Evolutionary conservation across 345 rosid genomes (phyloP), one percentile per base, ranked within the genome.

Genomic region (Pugionium cornutum): DNA sequence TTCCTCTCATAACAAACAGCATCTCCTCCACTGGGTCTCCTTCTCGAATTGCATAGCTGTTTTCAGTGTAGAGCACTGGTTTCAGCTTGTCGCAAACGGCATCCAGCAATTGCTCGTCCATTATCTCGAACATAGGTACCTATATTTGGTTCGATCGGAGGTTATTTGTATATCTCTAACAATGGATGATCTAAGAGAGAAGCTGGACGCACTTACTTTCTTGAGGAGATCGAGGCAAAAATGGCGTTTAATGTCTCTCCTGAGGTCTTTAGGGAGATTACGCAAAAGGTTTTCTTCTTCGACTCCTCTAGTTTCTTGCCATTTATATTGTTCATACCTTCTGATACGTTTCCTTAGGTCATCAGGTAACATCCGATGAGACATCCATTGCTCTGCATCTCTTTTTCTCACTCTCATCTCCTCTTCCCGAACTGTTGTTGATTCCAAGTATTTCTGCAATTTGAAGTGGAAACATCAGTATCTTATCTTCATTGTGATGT

Each of bases 241-340:
- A 70, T 88, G 96, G 55, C 86, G 90, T 72, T 88, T 88, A 37
- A 88, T 88, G 67, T 84, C 96, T 67, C 94, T 79, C 45, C 89
- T 83, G 35, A 91, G 88, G 70, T 91, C 89, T 67, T 76, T 86
- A 1, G 94, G 97, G 56, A 91, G 91, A 63, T 58, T 82, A 5
- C 67, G 71, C 9, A 91, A 67, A 52, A 91, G 72, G 36, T 56
- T 29, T 69, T 82, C 85, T 78, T 91, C 96, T 39, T 84, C 91
- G 0, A 91, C 96, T 7, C 96, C 96, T 72, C 92, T 77, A 7
- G 91, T 88, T 78, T 88, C 89, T 77, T 86, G 95, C 97, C 95
- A 88, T 75, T 77, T 88, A 51, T 90, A 90, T 59, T 91, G 95
- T 11, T 86, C 88, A 37, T 88, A 80, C n/a, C 80, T 76, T 78